phyloP scores from a whole-genome alignment of 768 basidiomycete species.

The Lactarius psammicola region DNA sequence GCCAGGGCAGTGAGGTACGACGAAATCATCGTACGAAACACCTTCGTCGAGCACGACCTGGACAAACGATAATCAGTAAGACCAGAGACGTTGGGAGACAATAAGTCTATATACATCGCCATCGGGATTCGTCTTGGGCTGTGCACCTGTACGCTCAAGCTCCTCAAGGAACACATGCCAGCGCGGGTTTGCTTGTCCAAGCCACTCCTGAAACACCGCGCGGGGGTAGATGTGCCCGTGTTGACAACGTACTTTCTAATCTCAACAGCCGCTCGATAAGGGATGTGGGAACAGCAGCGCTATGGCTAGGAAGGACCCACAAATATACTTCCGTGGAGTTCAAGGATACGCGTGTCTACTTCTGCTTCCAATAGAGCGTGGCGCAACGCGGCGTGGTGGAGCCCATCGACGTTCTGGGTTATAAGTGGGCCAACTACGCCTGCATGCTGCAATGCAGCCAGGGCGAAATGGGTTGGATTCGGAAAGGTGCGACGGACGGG shows the following conservation, averaged over 20 bases:
- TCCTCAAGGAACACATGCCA: slow-evolving; percentile 74
- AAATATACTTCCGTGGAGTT: slow-evolving; percentile 87
- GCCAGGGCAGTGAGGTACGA: slow-evolving; percentile 71
- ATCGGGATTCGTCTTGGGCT: slow-evolving; percentile 85
- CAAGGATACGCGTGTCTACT: slow-evolving; percentile 53
- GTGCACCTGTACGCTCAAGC: slow-evolving; percentile 53
- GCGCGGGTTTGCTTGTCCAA: slow-evolving; percentile 70
- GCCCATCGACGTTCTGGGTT: slow-evolving; percentile 93
- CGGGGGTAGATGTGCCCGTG: slow-evolving; percentile 68
- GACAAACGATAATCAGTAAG: background rate
- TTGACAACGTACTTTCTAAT: slow-evolving; percentile 72
- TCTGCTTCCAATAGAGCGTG: slow-evolving; percentile 43
- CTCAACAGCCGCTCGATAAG: slow-evolving; percentile 6
- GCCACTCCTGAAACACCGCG: slow-evolving; percentile 66
- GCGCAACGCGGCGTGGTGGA: slow-evolving; percentile 77
- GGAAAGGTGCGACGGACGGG: slow-evolving; percentile 79
- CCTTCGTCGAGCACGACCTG: slow-evolving; percentile 79
- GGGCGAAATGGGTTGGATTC: slow-evolving; percentile 85
- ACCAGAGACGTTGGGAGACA: background rate
- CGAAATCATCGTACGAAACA: slow-evolving; percentile 71
- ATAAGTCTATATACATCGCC: slow-evolving; percentile 65
- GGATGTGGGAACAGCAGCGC: background rate
- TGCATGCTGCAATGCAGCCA: slow-evolving; percentile 78
- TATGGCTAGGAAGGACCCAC: slow-evolving; percentile 40
- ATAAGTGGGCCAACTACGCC: slow-evolving; percentile 61